Base-by-base conservation (phyloP, 495 filamentous ascomycete species). In the Bombardia bombarda region DNA sequence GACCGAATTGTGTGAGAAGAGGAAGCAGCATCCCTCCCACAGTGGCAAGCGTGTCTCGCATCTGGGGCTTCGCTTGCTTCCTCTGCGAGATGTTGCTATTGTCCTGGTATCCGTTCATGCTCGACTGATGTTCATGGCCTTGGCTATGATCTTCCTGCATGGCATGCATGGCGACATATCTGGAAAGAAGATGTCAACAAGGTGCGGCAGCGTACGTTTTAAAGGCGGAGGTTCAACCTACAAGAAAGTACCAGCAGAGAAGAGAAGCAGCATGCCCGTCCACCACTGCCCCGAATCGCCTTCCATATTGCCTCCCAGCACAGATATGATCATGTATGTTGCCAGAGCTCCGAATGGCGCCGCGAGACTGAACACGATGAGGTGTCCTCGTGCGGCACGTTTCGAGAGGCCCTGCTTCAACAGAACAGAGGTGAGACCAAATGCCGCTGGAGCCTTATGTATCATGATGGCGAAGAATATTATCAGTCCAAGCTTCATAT, bases 161-260 rank as follows among this genome's bases (percentile, higher is more conserved):
- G 3, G 89, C 87, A 57, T 98, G 92, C 90, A 96, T 94, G 2
- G 92, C 93, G 21, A 98, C 92, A 56, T 98, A 97, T 57, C 89
- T 95, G 42, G 9, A 9, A 22, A 64, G 45, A 60, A 47, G 49
- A 32, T 33, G 44, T 31, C 21, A 36, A 32, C 7, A 42, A n/a
- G n/a, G n/a, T n/a, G n/a, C n/a, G n/a, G n/a, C n/a, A n/a, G 9
- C 9, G 20, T 7, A 0, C 4, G 21, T 41, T 5, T 17, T 33
- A 22, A 8, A 18, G 7, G 24, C 4, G 24, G 38, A 16, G 14
- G 13, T 22, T 8, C 20, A n/a, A 74, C 86, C 75, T 65, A 95
- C 87, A 98, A 68, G 60, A 98, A 98, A 3, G 92, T 98, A 13
- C 92, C 92, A 2, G 82, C 92, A 12, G 86, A 93, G 58, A 98